Evolutionary conservation across 164 flowering plant genomes (phyloP).

Genomic region (Chimonanthus salicifolius): DNA sequence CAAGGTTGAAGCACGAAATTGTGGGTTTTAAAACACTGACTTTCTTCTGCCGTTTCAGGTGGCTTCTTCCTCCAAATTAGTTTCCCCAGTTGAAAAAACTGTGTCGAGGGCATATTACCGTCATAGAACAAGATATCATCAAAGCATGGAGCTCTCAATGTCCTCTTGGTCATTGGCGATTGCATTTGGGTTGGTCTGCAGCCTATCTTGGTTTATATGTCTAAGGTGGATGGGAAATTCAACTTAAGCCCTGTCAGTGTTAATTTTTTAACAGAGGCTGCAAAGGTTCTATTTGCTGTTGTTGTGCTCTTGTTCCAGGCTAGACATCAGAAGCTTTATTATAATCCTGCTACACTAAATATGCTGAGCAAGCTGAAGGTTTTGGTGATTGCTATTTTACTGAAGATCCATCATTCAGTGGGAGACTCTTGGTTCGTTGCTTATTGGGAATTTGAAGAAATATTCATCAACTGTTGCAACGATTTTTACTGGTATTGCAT

Average conservation of each 20-base stretch:
- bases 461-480: constrained; percentile 8
- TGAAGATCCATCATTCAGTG: constrained; percentile 91
- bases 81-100: constrained; percentile 49
- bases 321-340: constrained; percentile 67
- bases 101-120: constrained; percentile 81
- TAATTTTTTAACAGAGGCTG: constrained; percentile 82
- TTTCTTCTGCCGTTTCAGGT: too few species aligned
- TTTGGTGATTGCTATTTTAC: constrained; percentile 85
- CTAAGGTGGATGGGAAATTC: constrained; percentile 96
- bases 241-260: constrained; percentile 94
- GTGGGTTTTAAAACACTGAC: too few species aligned
- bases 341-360: constrained; percentile 96
- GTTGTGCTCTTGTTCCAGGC: constrained; percentile 92
- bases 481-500: constrained; percentile 4
- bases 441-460: constrained; percentile 54
- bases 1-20: too few species aligned
- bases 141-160: constrained; percentile 62
- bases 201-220: constrained; percentile 94
- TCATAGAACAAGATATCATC: constrained; percentile 69
- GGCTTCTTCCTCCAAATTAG: constrained; percentile 33
- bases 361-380: constrained; percentile 99
- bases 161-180: constrained; percentile 83
- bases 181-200: constrained; percentile 87
- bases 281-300: constrained; percentile 85
- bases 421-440: constrained; percentile 98